Percentiles rank a stretch among this genome's conserved stretches.
phyloP scores from a whole-genome alignment of 257 asterid species.

The Paulownia fortunei region DNA sequence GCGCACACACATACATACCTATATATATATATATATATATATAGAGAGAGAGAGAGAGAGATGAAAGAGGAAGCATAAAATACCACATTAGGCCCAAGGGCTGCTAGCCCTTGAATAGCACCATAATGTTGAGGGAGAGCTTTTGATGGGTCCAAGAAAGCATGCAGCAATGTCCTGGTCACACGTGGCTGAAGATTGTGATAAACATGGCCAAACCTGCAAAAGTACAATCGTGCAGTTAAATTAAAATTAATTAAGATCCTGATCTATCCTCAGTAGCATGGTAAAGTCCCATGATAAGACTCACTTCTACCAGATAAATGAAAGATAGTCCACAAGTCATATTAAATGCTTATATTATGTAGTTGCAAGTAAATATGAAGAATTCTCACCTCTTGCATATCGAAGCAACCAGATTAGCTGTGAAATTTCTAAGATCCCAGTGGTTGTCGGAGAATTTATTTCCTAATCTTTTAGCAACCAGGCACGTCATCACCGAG shows the following conservation, averaged over 20 bases:
- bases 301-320: conserved; percentile 25
- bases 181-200: conserved; percentile 91
- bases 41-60: not conserved
- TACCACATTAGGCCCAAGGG: conserved; percentile 97
- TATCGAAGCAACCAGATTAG: conserved; percentile 80
- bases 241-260: not conserved
- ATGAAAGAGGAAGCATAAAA: conserved; percentile 22
- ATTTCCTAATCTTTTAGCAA: conserved; percentile 86
- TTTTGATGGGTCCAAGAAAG: conserved; percentile 88
- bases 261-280: not conserved
- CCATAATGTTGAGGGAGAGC: conserved; percentile 97
- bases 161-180: conserved; percentile 80
- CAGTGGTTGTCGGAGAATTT: conserved; percentile 86
- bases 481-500: conserved; percentile 95
- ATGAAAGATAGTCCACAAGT: conserved; percentile 18
- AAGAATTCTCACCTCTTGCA: conserved; percentile 78
- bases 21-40: not conserved
- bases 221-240: not conserved
- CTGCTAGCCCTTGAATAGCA: conserved; percentile 93
- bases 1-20: not conserved
- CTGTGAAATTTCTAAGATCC: conserved; percentile 90
- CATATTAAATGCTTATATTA: not conserved
- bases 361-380: conserved; percentile 25
- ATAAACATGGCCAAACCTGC: conserved; percentile 89
- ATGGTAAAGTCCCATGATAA: conserved; percentile 6